Percentiles rank a stretch among this genome's conserved stretches.
Evolutionary conservation across 805 yeast genomes (phyloP).

Genomic region (Yamadazyma endophytica): DNA sequence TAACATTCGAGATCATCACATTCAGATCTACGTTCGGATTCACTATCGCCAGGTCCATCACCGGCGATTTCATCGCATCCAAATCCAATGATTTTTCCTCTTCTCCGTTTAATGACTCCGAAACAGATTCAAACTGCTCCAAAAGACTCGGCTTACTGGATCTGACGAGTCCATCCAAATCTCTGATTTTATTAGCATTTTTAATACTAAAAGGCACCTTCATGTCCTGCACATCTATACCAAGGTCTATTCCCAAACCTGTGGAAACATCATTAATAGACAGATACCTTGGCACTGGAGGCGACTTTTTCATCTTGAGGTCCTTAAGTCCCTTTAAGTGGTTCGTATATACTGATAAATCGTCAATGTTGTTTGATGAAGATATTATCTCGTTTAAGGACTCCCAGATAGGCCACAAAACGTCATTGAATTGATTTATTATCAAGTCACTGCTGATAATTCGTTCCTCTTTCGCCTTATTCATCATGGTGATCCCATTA

Average conservation of each 20-base stretch:
- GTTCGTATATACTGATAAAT: conserved; percentile 2
- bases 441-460: conserved; percentile 30
- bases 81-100: neutral
- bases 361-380: conserved; percentile 1
- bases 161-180: conserved; percentile 12
- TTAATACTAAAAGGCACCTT: conserved; percentile 29
- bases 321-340: neutral
- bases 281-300: conserved; percentile 1
- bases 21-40: too few species aligned
- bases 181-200: conserved; percentile 25
- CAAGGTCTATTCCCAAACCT: conserved; percentile 30
- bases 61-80: neutral
- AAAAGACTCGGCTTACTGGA: conserved; percentile 7
- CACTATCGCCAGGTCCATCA: too few species aligned
- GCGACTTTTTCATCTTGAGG: neutral
- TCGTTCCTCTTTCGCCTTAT: conserved; percentile 32
- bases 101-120: neutral
- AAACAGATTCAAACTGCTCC: conserved; percentile 5
- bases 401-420: conserved; percentile 25
- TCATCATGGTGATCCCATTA: conserved; percentile 30
- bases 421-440: conserved; percentile 17
- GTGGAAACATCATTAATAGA: conserved; percentile 2
- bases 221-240: conserved; percentile 21
- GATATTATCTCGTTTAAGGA: conserved; percentile 12
- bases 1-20: too few species aligned